These are phyloP conservation scores for Xylaria palmicola DNA, from an alignment of 495 filamentous ascomycete species.

Conservation along the genomic window DNA sequence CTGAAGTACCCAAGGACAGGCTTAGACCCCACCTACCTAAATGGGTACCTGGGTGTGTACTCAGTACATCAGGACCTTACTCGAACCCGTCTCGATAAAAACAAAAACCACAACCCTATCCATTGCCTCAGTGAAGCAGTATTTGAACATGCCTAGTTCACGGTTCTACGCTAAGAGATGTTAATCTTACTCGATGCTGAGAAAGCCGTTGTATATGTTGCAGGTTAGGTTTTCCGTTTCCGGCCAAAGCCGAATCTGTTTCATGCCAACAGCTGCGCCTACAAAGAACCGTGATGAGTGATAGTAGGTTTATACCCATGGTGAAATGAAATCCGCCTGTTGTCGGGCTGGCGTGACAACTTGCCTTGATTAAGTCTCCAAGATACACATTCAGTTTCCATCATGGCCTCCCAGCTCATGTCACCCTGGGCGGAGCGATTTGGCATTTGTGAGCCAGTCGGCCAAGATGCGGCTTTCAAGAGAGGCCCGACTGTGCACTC, in stretches of 20 bases:
- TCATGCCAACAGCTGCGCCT: neutral
- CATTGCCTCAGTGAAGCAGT: too few relatives aligned
- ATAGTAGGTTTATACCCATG: neutral
- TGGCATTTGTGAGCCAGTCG: neutral
- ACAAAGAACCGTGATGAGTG: neutral
- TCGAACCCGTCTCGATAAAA: too few relatives aligned
- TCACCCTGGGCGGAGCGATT: constrained; percentile 7
- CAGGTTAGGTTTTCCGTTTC: constrained; percentile 10
- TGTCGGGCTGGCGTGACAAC: too few relatives aligned
- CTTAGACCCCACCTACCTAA: neutral
- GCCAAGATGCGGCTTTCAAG: neutral
- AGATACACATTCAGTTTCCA: too few relatives aligned
- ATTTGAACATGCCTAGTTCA: too few relatives aligned
- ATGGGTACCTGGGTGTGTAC: neutral
- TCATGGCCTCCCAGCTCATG: neutral
- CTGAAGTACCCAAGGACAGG: too few relatives aligned
- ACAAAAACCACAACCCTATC: too few relatives aligned
- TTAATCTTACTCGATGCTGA: too few relatives aligned
- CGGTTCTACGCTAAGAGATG: too few relatives aligned
- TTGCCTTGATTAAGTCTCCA: too few relatives aligned
- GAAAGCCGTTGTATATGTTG: neutral
- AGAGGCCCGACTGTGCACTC: neutral
- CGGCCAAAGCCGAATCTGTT: neutral
- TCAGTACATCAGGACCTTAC: too few relatives aligned
- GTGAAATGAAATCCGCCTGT: too few relatives aligned